Percentiles rank a stretch among this genome's conserved stretches.
Conservation (phyloP, 1,139 yeast genomes). For the Kodamaea fungicola region DNA sequence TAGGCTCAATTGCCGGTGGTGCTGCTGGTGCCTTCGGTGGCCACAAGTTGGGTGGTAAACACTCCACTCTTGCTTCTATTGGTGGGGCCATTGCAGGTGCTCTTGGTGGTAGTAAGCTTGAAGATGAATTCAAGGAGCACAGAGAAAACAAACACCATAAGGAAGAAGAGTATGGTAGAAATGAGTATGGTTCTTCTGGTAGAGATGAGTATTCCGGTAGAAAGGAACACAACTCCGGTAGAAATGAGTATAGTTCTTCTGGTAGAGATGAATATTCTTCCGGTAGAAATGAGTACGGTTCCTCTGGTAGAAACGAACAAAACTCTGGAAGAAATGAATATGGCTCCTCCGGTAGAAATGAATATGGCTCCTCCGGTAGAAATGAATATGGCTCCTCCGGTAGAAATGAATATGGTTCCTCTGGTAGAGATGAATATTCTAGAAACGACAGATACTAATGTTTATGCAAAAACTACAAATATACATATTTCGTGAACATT, state of each 20-base stretch:
- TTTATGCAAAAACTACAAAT: neutral
- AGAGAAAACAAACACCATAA: constrained; percentile 9
- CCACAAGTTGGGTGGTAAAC: constrained; percentile 37
- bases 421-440: neutral
- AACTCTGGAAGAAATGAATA: constrained; percentile 10
- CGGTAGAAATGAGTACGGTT: constrained; percentile 9
- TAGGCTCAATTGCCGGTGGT: constrained; percentile 56
- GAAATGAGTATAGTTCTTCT: constrained; percentile 1
- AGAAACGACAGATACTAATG: constrained; percentile 4
- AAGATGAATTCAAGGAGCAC: constrained; percentile 33
- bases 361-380: neutral
- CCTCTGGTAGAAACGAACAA: constrained; percentile 9
- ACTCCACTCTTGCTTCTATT: constrained; percentile 50
- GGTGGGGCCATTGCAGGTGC: constrained; percentile 65
- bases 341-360: constrained; percentile 3
- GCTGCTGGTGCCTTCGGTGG: constrained; percentile 58
- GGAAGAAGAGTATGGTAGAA: constrained; percentile 11
- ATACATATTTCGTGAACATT: neutral
- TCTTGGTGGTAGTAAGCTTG: constrained; percentile 52
- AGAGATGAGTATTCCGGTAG: constrained; percentile 1
- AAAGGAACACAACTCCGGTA: constrained; percentile 11
- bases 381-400: neutral
- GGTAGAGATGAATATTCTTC: constrained; percentile 7
- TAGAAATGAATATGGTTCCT: neutral
- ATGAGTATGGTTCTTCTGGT: constrained; percentile 11